Conservation (phyloP, 139 green algal genomes). For the Chlorella ohadii region DNA sequence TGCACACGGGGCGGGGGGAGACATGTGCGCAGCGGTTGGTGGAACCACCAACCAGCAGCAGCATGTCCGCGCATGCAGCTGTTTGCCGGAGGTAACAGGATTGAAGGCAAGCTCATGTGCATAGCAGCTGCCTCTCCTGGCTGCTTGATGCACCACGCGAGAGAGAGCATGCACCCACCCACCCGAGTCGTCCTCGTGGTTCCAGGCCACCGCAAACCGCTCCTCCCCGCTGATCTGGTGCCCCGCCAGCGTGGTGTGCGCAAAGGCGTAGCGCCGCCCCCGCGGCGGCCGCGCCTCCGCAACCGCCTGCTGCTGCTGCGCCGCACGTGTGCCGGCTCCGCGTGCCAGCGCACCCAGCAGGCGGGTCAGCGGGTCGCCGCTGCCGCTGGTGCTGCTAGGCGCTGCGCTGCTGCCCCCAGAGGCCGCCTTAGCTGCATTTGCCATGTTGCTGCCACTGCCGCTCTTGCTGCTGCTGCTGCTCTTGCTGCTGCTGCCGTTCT, state of each 20-base stretch:
- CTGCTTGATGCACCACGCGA: neutral
- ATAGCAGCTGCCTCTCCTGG: too few species aligned
- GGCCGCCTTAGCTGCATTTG: neutral
- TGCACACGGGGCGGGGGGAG: neutral
- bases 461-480: constrained; percentile 3
- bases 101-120: too few species aligned
- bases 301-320: neutral
- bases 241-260: constrained; percentile 41
- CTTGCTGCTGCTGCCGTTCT: neutral
- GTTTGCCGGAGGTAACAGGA: too few species aligned
- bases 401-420: neutral
- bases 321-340: neutral
- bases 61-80: too few species aligned
- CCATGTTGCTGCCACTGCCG: neutral
- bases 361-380: neutral
- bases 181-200: constrained; percentile 29
- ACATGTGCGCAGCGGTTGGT: too few species aligned
- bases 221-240: constrained; percentile 50
- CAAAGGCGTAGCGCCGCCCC: constrained; percentile 27
- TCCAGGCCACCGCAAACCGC: constrained; percentile 40
- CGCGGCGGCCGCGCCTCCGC: constrained; percentile 3
- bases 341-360: neutral
- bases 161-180: neutral
- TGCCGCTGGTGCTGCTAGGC: neutral
- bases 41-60: too few species aligned